phyloP scores from a whole-genome alignment of 1,284 basidiomycete genomes.

The Ceraceosorus bombacis region DNA sequence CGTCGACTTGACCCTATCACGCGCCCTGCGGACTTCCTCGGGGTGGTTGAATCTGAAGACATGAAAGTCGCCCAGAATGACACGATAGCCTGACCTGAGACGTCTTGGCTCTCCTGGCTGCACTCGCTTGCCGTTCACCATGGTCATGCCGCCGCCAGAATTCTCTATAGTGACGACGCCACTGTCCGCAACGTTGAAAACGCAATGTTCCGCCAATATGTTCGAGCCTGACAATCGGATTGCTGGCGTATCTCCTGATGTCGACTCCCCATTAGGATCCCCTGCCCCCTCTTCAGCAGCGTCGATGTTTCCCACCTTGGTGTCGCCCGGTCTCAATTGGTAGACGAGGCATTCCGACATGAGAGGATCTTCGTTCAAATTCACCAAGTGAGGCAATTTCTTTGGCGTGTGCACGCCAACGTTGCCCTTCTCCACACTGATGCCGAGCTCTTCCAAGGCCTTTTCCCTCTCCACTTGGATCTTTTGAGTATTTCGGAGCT shows the following conservation, averaged over 20 bases:
- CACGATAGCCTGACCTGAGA: conserved; percentile 82
- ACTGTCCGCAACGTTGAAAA: conserved; percentile 77
- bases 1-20: conserved; percentile 34
- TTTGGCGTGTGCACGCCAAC: conserved; percentile 98
- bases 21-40: conserved; percentile 34
- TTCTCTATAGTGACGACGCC: conserved; percentile 71
- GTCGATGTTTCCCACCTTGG: conserved; percentile 54
- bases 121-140: conserved; percentile 68
- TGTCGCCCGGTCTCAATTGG: conserved; percentile 81
- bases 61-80: conserved; percentile 93
- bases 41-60: conserved; percentile 83
- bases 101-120: conserved; percentile 30
- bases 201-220: conserved; percentile 84
- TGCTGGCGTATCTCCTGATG: not conserved
- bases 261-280: too few species aligned
- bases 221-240: conserved; percentile 88
- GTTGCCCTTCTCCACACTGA: conserved; percentile 90
- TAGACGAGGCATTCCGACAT: conserved; percentile 57
- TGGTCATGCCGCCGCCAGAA: conserved; percentile 72
- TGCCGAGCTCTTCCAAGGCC: conserved; percentile 92
- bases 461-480: conserved; percentile 94
- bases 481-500: conserved; percentile 81
- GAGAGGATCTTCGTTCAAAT: conserved; percentile 50
- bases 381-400: conserved; percentile 53
- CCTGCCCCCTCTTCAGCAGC: conserved; percentile 1